A percentile compares a stretch with the other conserved stretches of the same genome.
Conservation (phyloP, 2,329 filamentous ascomycete genomes). For the Alternaria sp. region DNA sequence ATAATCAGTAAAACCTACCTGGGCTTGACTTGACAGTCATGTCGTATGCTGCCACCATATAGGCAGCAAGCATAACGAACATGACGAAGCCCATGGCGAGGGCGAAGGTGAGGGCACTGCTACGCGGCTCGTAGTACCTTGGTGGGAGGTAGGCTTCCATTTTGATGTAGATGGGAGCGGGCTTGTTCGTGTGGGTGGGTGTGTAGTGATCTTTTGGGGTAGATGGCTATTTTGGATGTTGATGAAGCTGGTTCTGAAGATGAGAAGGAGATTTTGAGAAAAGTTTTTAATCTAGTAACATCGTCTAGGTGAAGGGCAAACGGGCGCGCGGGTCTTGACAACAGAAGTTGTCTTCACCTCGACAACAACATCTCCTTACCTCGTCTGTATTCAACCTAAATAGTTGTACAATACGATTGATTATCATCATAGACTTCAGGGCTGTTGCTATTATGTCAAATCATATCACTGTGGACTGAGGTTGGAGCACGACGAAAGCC, state of each 20-base stretch:
- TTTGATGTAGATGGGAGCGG: neutral
- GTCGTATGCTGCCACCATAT: neutral
- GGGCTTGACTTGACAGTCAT: neutral
- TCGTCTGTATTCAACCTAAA: neutral
- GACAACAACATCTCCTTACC: neutral
- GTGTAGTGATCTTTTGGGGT: neutral
- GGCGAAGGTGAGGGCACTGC: neutral
- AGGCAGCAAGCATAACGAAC: neutral
- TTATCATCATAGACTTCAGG: neutral
- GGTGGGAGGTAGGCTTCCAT: slow-evolving; percentile 8
- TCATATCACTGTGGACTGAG: neutral
- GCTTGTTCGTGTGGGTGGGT: neutral
- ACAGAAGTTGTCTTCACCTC: neutral
- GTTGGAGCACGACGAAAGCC: neutral
- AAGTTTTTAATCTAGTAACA: neutral
- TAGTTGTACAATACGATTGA: neutral
- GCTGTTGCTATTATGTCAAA: neutral
- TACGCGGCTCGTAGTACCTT: slow-evolving; percentile 1
- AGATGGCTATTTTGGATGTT: neutral
- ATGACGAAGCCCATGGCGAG: neutral
- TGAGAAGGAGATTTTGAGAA: neutral
- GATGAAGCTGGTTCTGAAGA: neutral
- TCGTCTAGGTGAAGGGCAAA: slow-evolving; percentile 3
- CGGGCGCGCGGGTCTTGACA: neutral
- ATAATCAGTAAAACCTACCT: neutral